Conservation (phyloP, 2,329 filamentous ascomycete genomes). For the Gliomastix tumulicola region DNA sequence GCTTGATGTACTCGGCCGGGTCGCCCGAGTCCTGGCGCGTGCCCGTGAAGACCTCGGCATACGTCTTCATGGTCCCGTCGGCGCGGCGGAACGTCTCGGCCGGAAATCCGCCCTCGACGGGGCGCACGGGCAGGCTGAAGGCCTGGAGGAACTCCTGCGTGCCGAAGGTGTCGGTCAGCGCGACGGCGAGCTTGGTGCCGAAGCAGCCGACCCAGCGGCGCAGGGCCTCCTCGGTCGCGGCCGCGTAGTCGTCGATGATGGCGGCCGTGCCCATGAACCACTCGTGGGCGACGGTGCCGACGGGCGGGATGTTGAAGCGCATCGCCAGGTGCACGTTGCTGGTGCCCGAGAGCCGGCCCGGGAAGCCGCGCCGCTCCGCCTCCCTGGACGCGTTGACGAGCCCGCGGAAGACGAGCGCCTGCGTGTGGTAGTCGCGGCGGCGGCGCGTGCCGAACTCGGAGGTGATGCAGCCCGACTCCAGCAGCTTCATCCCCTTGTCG, state of each 20-base stretch:
- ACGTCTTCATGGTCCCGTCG: slow-evolving; percentile 48
- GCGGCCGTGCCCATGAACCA: slow-evolving; percentile 99
- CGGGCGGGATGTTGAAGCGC: slow-evolving; percentile 76
- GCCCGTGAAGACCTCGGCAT: slow-evolving; percentile 76
- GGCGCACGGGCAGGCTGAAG: slow-evolving; percentile 60
- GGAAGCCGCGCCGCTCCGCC: slow-evolving; percentile 53
- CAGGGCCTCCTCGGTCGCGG: slow-evolving; percentile 77
- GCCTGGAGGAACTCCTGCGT: slow-evolving; percentile 81
- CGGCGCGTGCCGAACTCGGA: slow-evolving; percentile 92
- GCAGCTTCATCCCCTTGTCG: slow-evolving; percentile 68
- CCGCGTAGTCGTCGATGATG: slow-evolving; percentile 76
- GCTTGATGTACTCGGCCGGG: slow-evolving; percentile 69
- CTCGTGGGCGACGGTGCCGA: slow-evolving; percentile 90
- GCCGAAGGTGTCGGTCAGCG: slow-evolving; percentile 93
- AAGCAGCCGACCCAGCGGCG: slow-evolving; percentile 89
- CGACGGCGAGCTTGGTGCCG: slow-evolving; percentile 76
- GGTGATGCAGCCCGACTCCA: slow-evolving; percentile 79
- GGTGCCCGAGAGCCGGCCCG: slow-evolving; percentile 75
- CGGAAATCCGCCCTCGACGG: slow-evolving; percentile 31
- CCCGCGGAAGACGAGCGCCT: slow-evolving; percentile 84
- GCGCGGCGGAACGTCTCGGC: slow-evolving; percentile 32
- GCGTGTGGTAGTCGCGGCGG: slow-evolving; percentile 88
- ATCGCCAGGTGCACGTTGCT: slow-evolving; percentile 97
- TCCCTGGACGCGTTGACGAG: slow-evolving; percentile 73
- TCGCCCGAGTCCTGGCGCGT: slow-evolving; percentile 89